Base-by-base conservation (phyloP, 2,329 filamentous ascomycete species). In the Beauveria caledonica region DNA sequence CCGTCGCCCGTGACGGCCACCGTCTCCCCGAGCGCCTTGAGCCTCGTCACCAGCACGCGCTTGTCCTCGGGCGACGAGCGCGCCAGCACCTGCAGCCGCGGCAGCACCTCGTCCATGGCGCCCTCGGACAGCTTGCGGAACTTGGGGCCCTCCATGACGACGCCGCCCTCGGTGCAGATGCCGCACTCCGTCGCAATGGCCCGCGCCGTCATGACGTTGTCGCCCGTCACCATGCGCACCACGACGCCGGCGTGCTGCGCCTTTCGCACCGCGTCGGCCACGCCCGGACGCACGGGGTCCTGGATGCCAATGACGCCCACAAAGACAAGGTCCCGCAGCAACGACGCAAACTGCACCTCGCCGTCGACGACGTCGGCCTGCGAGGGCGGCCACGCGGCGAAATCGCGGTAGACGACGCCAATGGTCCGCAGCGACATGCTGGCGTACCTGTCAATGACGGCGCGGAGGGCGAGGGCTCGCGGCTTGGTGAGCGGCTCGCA, bases 181-280 rank as follows among this genome's bases (percentile, higher is more conserved):
- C 89, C 87, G 65, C 89, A 90, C 63, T 90, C 86, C 9, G 77
- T 79, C 2, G 88, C 87, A 65, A 92, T 92, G 3, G 88, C 88
- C 55, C 83, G 83, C 9, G 87, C 88, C 23, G 88, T 92, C 21
- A 85, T 61, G 42, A 56, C 74, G 66, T 89, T 89, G 73, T 89
- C 86, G 65, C 85, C 86, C 40, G 86, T 89, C 54, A 89, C 86
- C 86, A 89, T 89, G 66, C 86, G 85, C 50, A 87, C 84, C 61
- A 83, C 77, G 19, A 89, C 86, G 63, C 86, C 86, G 21, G 86
- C 86, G 44, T 76, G 79, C 65, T 85, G 80, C 63, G 85, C 87
- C 67, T 82, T 81, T 58, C 76, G 73, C 51, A 89, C 87, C 58
- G 86, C 86, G 53, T 83, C 78, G 9, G 83, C 77, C 17, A 89